Evolutionary conservation across 2,329 filamentous ascomycete genomes (phyloP).

Genomic region (Fusarium sp.): DNA sequence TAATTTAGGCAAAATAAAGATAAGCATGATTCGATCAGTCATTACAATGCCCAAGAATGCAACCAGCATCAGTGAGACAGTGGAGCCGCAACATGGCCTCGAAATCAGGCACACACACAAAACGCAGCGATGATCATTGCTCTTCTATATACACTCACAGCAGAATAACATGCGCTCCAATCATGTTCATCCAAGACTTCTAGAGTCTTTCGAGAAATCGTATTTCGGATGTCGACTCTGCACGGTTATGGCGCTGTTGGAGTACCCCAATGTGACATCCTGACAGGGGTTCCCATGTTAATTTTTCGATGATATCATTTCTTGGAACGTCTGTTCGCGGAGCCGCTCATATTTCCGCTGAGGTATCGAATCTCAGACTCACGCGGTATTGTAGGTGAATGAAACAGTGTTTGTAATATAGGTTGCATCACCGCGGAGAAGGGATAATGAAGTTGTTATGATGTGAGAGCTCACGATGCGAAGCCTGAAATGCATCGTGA

Average conservation of each 20-base stretch:
- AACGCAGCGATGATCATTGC: constrained; percentile 23
- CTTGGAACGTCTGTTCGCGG: constrained; percentile 15
- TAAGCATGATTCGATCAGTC: neutral
- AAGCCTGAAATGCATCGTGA: neutral
- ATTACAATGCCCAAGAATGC: neutral
- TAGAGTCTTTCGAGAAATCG: constrained; percentile 15
- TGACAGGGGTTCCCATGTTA: neutral
- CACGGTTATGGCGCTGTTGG: neutral
- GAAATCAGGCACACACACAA: neutral
- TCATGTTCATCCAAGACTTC: constrained; percentile 2
- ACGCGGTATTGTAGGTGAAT: neutral
- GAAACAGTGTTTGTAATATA: neutral
- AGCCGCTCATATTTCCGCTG: constrained; percentile 9
- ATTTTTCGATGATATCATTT: constrained; percentile 29
- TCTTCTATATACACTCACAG: neutral
- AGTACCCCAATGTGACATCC: constrained; percentile 7
- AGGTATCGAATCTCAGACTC: neutral
- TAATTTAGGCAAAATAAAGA: neutral
- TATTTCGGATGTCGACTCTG: neutral
- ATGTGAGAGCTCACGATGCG: neutral
- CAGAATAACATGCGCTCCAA: constrained; percentile 38
- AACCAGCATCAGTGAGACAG: neutral
- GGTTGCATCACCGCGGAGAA: fast-evolving
- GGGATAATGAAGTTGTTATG: neutral
- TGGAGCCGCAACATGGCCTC: neutral